Base-by-base conservation (phyloP, 2,329 filamentous ascomycete species). In the Microdochium bolleyi region DNA sequence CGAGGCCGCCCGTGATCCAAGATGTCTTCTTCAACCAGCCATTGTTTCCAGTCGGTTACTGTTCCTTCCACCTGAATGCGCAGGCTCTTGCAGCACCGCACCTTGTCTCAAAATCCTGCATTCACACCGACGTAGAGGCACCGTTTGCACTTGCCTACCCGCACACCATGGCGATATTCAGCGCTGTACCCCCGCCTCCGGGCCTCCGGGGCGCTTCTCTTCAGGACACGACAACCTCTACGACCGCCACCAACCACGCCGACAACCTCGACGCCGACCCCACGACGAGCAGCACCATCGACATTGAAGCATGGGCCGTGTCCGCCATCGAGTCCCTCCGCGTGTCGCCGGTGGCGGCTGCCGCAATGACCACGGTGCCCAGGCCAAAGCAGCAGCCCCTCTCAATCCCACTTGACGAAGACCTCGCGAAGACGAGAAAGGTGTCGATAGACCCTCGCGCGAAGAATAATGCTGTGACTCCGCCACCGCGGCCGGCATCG, bases 391-490 rank as follows among this genome's bases (percentile, higher is more conserved):
- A 82, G 48, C 77, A 80, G 25, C 77, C 84, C 3, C 77, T 95
- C 51, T 77, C 84, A 49, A 94, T 95, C 58, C 85, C 89, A 2
- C 80, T 95, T 51, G 88, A 95, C 67, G 81, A 83, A 27, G 58
- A 61, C 51, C 57, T 56, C 50, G 64, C 67, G 57, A 60, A 57
- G 52, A 58, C 64, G 60, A 61, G 59, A 50, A 60, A 58, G 24
- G 58, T 62, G 49, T 56, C 55, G 51, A 62, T 67, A 54, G 57
- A 64, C 54, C 57, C 64, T 11, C 61, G 61, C 41, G 51, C 56
- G 4, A 58, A 56, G 34, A 57, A 58, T 24, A 53, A 55, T 19
- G 59, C 58, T 3, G 63, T 68, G 49, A 63, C 63, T 11, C 62
- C 67, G 38, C 67, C 69, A 53, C 73, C 67, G 56, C 73, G 72